Base-by-base conservation (phyloP, 148 eudicot genomes). In the Fagopyrum esculentum region DNA sequence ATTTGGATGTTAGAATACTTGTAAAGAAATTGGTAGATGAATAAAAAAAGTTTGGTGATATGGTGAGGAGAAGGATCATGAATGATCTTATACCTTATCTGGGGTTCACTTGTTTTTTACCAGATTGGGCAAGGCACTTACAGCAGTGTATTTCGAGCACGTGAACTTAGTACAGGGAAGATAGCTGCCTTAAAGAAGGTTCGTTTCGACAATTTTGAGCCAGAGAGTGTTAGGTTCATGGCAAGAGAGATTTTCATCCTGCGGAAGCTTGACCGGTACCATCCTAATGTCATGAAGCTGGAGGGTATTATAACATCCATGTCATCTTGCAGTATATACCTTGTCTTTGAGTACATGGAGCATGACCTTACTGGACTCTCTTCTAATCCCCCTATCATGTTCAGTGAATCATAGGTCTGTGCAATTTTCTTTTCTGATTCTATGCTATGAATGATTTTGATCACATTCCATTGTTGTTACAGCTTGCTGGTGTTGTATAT, bases 61-160 rank as follows among this genome's bases (percentile, higher is more conserved):
- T 26, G 68, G 68, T 61, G 68, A 30, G 35, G 68, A 57, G 29
- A 57, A 57, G 29, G 8, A 57, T 17, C 10, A 19, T 57, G 63
- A 57, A 30, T 57, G 63, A 57, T 26, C 68, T 59, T 22, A 59
- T 11, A 61, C 43, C 63, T 17, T 1, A 17, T 19, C 8, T 29
- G 68, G 10, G 2, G 10, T 61, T 22, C 4, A 11, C 29, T 6
- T 64, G 6, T 63, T 75, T 47, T 66, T 66, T 0, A 11, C 35
- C 79, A 93, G 98, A 88, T 93, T 74, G 98, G 97, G 51, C 94
- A 88, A 72, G 98, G 97, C 47, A 93, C 98, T 63, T 93, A 93
- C 61, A 93, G 97, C 85, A 89, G 86, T 30, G 97, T 93, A 47
- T 91, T 88, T 72, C 85, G 94, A 48, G 98, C 93, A 45, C 86